Base-by-base conservation (phyloP, 768 basidiomycete species). In the Psilocybe cyanescens region DNA sequence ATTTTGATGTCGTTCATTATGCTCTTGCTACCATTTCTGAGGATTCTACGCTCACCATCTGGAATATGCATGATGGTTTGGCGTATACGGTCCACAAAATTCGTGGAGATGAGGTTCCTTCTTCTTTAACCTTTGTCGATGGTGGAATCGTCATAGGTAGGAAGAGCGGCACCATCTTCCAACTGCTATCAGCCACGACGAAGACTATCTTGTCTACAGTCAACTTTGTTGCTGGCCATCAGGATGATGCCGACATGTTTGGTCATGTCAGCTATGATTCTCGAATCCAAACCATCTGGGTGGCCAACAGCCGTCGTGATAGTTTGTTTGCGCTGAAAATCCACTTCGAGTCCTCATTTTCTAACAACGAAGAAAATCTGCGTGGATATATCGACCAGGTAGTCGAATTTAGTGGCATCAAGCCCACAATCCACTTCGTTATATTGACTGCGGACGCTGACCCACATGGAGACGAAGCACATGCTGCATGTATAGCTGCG, bases 371-470 rank as follows among this genome's bases (percentile, higher is more conserved):
- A 59, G 88, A 92, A 54, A 75, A 79, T 14, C 80, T 84, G 46
- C 81, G 85, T 57, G 86, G 85, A 35, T 88, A 86, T 69, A 87
- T 92, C 41, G 93, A 94, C 59, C 92, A 94, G 73, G 83, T 91
- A 49, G 84, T 89, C 63, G 93, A 95, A 76, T 95, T 95, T 71
- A 79, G 79, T 37, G 92, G 91, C 35, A 90, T 91, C 30, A 93
- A 93, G 72, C 83, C 92, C 8, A 92, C 92, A 2, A 94, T 95
- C 58, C 91, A 94, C 72, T 93, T 95, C 71, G 92, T 94, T 67
- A 92, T 95, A 57, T 82, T 95, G 46, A 92, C 91, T 2, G 90
- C 88, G 2, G 92, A 94, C 67, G 87, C 90, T 3, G 92, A 94
- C 72, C 91, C 91, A 2, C 83, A 85, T 59, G 92, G 91, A 12